These are phyloP conservation scores for Pisolithus sp. DNA, from an alignment of 768 basidiomycete genomes.

Conservation along the genomic window DNA sequence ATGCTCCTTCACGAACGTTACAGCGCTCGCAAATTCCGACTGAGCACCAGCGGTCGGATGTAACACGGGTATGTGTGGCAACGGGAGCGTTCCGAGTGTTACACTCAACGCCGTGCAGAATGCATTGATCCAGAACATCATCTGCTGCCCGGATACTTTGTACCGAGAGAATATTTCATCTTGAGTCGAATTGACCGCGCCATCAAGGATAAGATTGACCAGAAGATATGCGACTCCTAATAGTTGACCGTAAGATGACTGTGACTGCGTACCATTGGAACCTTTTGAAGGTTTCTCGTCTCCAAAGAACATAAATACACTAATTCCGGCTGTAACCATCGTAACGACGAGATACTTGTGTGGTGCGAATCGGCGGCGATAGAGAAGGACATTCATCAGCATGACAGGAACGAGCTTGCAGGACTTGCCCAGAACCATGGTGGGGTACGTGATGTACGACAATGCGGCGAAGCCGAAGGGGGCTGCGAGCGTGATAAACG, in stretches of 20 bases:
- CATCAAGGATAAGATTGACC: constrained; percentile 87
- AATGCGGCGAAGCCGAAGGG: constrained; percentile 96
- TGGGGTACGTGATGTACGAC: constrained; percentile 94
- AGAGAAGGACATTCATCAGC: constrained; percentile 94
- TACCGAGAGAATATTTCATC: constrained; percentile 88
- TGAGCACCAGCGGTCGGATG: constrained; percentile 57
- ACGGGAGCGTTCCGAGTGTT: constrained; percentile 63
- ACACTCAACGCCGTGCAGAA: constrained; percentile 74
- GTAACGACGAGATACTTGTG: constrained; percentile 94
- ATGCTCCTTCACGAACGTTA: constrained; percentile 72
- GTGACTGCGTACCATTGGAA: constrained; percentile 27
- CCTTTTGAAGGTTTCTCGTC: constrained; percentile 41
- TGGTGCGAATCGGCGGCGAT: constrained; percentile 84
- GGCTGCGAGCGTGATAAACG: constrained; percentile 84
- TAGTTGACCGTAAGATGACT: constrained; percentile 47
- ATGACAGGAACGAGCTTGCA: constrained; percentile 99
- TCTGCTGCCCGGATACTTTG: constrained; percentile 82
- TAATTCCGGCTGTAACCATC: constrained; percentile 90
- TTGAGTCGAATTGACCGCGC: constrained; percentile 91
- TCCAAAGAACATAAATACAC: constrained; percentile 89
- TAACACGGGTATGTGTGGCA: constrained; percentile 77
- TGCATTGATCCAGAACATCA: constrained; percentile 98
- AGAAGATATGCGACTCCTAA: constrained; percentile 73
- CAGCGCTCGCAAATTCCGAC: constrained; percentile 60
- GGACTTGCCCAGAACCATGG: constrained; percentile 97